Percentiles rank a stretch among this genome's conserved stretches.
These are phyloP conservation scores for Candida albicans DNA, from an alignment of 1,139 yeast genomes.

Conservation along the genomic window DNA sequence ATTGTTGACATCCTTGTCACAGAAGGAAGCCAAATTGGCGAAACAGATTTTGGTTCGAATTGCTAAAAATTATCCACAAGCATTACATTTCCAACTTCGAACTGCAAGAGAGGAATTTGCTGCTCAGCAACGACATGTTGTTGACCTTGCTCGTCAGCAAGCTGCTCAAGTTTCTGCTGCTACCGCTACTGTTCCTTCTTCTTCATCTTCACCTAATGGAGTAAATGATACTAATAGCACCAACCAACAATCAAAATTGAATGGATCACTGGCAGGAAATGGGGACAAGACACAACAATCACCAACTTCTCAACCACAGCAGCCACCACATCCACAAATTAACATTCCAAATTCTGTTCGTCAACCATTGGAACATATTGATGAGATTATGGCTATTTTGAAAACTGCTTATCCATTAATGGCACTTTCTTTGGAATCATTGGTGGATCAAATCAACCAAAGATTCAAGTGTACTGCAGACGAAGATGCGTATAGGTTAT, in stretches of 20 bases:
- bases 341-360: conserved; percentile 23
- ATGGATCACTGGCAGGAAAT: background rate
- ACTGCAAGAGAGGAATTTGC: conserved; percentile 94
- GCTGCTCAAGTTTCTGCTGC: conserved; percentile 28
- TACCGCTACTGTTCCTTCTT: conserved; percentile 18
- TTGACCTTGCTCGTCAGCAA: conserved; percentile 42
- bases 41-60: conserved; percentile 85
- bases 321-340: conserved; percentile 6
- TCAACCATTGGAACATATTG: conserved; percentile 94
- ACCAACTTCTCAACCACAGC: conserved; percentile 4
- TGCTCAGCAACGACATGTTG: conserved; percentile 78
- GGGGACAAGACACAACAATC: conserved; percentile 3
- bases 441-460: conserved; percentile 93
- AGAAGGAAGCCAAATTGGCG: conserved; percentile 85
- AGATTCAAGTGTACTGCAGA: conserved; percentile 93
- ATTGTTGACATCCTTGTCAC: conserved; percentile 82
- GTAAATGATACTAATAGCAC: conserved; percentile 1
- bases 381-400: conserved; percentile 90
- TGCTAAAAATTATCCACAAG: conserved; percentile 97
- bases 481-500: conserved; percentile 92
- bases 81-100: conserved; percentile 90
- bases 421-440: conserved; percentile 88
- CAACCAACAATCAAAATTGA: too few species aligned
- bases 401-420: conserved; percentile 95
- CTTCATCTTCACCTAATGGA: conserved; percentile 4